These are phyloP conservation scores for Diaporthe destruens DNA, from an alignment of 2,329 filamentous ascomycete species.

Conservation along the genomic window DNA sequence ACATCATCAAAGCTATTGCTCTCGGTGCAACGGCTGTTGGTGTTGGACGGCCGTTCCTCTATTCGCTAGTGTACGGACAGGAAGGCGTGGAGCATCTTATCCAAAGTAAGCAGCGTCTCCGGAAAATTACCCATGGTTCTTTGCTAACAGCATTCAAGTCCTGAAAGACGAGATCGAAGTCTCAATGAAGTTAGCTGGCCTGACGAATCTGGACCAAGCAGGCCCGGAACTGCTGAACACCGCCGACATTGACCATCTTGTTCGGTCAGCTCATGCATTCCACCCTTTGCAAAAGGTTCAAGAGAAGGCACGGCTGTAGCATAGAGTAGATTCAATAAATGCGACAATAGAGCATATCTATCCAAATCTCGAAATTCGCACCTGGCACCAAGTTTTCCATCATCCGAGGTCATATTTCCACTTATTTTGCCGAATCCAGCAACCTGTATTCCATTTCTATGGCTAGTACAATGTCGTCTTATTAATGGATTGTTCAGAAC, in stretches of 20 bases:
- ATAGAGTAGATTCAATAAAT: not conserved
- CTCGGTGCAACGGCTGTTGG: constrained; percentile 67
- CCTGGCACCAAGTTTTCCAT: too few species aligned
- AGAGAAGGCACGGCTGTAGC: not conserved
- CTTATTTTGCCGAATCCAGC: too few species aligned
- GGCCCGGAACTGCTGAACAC: constrained; percentile 33
- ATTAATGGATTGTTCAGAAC: too few species aligned
- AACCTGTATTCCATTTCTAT: too few species aligned
- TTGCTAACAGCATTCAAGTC: not conserved
- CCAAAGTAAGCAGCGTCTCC: constrained; percentile 4
- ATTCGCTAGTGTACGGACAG: constrained; percentile 34
- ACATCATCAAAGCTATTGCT: constrained; percentile 68
- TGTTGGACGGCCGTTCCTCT: constrained; percentile 52
- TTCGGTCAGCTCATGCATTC: not conserved
- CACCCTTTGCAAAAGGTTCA: not conserved
- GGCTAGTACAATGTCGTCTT: too few species aligned
- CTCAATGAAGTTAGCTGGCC: constrained; percentile 31
- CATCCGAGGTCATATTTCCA: too few species aligned
- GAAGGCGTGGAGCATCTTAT: constrained; percentile 28
- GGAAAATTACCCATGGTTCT: rapidly evolving
- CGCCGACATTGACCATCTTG: constrained; percentile 23
- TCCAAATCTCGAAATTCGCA: too few species aligned
- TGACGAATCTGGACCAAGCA: constrained; percentile 34
- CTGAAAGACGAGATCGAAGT: constrained; percentile 37
- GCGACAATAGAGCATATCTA: not conserved